Percentiles rank a stretch among this genome's conserved stretches.
Conservation (phyloP, 1,139 yeast genomes). For the Sugiyamaella paludigena region DNA sequence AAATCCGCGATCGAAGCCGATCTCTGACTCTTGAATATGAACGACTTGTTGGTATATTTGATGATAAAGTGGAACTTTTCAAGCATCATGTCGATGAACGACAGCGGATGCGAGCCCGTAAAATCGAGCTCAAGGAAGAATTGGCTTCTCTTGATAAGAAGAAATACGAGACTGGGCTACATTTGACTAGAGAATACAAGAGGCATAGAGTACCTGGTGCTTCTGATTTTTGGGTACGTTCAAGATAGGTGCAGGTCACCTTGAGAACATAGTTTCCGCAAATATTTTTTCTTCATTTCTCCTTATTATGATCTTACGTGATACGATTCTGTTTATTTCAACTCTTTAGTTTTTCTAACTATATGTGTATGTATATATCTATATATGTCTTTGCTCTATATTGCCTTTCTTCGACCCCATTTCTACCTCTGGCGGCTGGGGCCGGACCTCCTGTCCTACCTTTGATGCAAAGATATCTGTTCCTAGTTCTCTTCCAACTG, state of each 20-base stretch:
- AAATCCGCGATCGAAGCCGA: background rate
- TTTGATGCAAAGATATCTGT: no score
- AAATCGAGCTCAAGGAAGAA: slow-evolving; percentile 18
- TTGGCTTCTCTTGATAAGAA: slow-evolving; percentile 27
- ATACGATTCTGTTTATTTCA: background rate
- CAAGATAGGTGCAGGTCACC: slow-evolving; percentile 13
- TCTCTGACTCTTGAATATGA: slow-evolving; percentile 6
- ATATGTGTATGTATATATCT: no score
- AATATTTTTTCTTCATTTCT: background rate
- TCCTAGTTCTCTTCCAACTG: no score
- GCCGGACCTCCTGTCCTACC: no score
- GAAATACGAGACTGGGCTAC: slow-evolving; percentile 30
- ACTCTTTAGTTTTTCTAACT: no score
- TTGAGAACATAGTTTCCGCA: no score
- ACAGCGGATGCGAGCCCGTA: slow-evolving; percentile 17
- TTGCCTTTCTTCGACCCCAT: no score
- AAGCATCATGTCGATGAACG: slow-evolving; percentile 20
- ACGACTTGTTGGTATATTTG: slow-evolving; percentile 2
- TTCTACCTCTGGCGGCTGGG: no score
- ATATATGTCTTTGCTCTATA: no score
- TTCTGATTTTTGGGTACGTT: slow-evolving; percentile 32
- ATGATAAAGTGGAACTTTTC: slow-evolving; percentile 15
- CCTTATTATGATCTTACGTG: slow-evolving; percentile 8
- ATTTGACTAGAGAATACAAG: slow-evolving; percentile 30
- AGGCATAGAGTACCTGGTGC: slow-evolving; percentile 24